Evolutionary conservation across 108 stramenopile genomes (phyloP).

Genomic region (Pseudonitzschia delicatissima): DNA sequence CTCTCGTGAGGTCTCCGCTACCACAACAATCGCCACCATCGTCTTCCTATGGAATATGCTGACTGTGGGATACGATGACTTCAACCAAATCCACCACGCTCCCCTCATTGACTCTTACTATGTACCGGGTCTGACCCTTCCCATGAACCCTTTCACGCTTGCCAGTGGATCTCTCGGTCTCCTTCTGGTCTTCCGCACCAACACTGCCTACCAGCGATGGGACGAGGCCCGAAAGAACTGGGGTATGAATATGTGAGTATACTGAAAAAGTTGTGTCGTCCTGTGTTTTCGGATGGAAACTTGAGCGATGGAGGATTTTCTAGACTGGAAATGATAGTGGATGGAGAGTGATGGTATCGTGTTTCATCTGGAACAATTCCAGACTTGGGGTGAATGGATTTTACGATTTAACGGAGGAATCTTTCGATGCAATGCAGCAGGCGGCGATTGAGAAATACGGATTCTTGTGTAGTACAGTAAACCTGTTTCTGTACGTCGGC

Average conservation of each 20-base stretch:
- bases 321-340: neutral
- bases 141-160: conserved; percentile 46
- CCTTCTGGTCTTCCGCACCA: conserved; percentile 70
- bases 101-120: conserved; percentile 25
- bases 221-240: conserved; percentile 83
- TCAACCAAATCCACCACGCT: conserved; percentile 35
- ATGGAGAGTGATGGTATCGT: neutral
- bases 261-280: neutral
- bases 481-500: too few relatives aligned
- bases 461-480: too few relatives aligned
- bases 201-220: conserved; percentile 76
- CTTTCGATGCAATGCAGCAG: too few relatives aligned
- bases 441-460: too few relatives aligned
- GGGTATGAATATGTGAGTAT: conserved; percentile 46
- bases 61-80: conserved; percentile 42
- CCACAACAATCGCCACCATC: conserved; percentile 36
- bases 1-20: conserved; percentile 34
- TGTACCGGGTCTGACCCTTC: conserved; percentile 34
- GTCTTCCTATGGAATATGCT: conserved; percentile 40
- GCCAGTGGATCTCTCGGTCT: conserved; percentile 48
- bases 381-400: too few relatives aligned
- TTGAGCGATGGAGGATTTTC: neutral
- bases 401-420: too few relatives aligned
- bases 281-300: neutral
- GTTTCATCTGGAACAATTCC: too few relatives aligned